Evolutionary conservation across 805 yeast genomes (phyloP).

Genomic region (Metschnikowia gelsemii): DNA sequence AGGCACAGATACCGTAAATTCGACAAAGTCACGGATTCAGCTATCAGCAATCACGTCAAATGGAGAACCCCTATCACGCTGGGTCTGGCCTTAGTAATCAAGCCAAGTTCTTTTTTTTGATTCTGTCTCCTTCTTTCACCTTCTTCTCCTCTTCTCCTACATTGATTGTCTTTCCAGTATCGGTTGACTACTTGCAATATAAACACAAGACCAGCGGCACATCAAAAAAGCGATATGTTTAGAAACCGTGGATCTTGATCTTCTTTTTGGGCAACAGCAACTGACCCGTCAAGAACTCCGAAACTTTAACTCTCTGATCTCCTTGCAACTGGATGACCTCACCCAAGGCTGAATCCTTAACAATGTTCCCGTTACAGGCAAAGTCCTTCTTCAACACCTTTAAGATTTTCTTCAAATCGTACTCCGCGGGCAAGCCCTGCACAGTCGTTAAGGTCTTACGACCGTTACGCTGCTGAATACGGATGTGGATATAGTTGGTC

Average conservation of each 20-base stretch:
- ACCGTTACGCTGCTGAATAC: constrained; percentile 99
- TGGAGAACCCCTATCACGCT: no score
- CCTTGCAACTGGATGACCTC: constrained; percentile 98
- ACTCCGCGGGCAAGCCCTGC: constrained; percentile 94
- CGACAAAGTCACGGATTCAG: no score
- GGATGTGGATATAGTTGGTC: constrained; percentile 92
- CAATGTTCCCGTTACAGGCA: constrained; percentile 98
- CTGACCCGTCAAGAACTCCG: constrained; percentile 85
- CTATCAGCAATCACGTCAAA: no score
- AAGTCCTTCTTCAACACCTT: constrained; percentile 95
- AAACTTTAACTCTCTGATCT: constrained; percentile 95
- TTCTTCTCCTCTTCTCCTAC: background rate
- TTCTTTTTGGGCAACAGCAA: constrained; percentile 91
- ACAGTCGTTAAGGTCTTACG: constrained; percentile 98
- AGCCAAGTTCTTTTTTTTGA: no score
- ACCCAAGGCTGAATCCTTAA: constrained; percentile 93
- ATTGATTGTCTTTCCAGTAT: background rate
- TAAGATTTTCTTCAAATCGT: constrained; percentile 89
- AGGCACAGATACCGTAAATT: no score
- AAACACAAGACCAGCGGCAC: constrained; percentile 6
- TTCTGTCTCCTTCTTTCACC: no score
- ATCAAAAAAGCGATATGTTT: constrained; percentile 29
- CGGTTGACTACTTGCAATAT: constrained; percentile 5
- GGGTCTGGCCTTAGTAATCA: no score
- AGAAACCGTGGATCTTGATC: constrained; percentile 98